These are phyloP conservation scores for Mycena epipterygia DNA, from an alignment of 768 basidiomycete species.

Conservation along the genomic window DNA sequence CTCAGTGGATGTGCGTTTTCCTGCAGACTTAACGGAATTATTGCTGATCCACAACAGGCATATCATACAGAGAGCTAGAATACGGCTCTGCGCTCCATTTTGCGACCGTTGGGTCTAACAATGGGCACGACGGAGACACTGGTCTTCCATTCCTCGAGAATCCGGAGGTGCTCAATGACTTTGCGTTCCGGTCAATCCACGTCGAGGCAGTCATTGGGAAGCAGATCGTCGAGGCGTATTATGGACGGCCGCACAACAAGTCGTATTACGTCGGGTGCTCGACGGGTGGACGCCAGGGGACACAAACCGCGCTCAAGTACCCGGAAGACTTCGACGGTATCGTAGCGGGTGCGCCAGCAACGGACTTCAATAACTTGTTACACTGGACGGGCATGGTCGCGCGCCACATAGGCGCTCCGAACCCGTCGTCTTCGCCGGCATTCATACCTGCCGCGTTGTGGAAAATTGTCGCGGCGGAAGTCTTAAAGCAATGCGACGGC, in stretches of 20 bases:
- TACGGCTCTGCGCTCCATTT: conserved; percentile 39
- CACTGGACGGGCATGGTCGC: conserved; percentile 22
- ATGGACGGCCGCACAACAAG: conserved; percentile 34
- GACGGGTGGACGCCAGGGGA: conserved; percentile 44
- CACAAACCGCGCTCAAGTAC: conserved; percentile 37
- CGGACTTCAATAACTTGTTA: conserved; percentile 22
- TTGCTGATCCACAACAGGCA: conserved; percentile 12
- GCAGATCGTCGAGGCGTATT: conserved; percentile 40
- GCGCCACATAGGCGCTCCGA: conserved; percentile 15
- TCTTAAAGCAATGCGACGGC: conserved; percentile 30
- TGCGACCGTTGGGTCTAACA: conserved; percentile 40
- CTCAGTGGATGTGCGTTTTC: conserved; percentile 34
- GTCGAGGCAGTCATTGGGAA: conserved; percentile 40
- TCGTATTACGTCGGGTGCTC: conserved; percentile 46
- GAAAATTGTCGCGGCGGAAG: conserved; percentile 29
- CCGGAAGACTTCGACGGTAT: conserved; percentile 47
- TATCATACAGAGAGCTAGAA: conserved; percentile 16
- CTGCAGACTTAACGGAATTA: no score
- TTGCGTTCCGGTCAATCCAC: conserved; percentile 41
- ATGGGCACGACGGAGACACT: conserved; percentile 40
- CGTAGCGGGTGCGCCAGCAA: conserved; percentile 43
- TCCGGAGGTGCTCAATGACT: conserved; percentile 43
- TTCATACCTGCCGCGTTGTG: conserved; percentile 35
- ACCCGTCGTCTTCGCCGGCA: neutral
- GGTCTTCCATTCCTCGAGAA: conserved; percentile 36